A percentile compares a stretch with the other conserved stretches of the same genome.
These are phyloP conservation scores for Podaxis sp. DNA, from an alignment of 768 basidiomycete species.

Conservation along the genomic window DNA sequence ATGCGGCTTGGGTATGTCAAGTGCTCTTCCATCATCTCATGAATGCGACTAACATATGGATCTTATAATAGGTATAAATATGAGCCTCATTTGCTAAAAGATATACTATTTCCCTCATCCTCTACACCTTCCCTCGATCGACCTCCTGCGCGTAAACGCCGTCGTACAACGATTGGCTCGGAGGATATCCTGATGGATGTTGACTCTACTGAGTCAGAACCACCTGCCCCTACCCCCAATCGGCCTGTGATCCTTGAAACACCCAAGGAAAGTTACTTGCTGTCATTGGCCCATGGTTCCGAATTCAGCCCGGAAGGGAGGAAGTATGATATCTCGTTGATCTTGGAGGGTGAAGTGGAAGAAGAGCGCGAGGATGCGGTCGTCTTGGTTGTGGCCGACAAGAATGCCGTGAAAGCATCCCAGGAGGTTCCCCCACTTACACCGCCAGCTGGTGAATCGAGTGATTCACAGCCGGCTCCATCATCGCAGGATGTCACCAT, in stretches of 20 bases:
- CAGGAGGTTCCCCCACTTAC: conserved; percentile 7
- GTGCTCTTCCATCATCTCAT: neutral
- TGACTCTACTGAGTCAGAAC: conserved; percentile 7
- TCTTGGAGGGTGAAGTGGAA: conserved; percentile 29
- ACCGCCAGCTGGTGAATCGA: neutral
- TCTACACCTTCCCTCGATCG: conserved; percentile 14
- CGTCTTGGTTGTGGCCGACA: conserved; percentile 11
- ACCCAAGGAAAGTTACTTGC: conserved; percentile 34
- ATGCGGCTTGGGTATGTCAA: conserved; percentile 40
- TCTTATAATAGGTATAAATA: conserved; percentile 45
- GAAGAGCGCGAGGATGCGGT: conserved; percentile 20
- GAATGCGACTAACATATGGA: neutral
- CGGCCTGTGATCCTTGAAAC: conserved; percentile 36
- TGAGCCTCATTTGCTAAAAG: conserved; percentile 35
- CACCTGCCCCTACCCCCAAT: conserved; percentile 11
- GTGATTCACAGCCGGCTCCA: neutral
- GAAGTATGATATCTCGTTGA: conserved; percentile 34
- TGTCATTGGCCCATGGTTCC: conserved; percentile 15
- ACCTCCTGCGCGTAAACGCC: conserved; percentile 32
- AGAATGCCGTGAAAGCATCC: conserved; percentile 1
- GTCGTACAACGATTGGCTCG: conserved; percentile 18
- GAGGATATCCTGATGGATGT: conserved; percentile 24
- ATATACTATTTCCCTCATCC: conserved; percentile 38
- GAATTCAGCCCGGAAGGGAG: conserved; percentile 9
- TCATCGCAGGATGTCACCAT: neutral